phyloP scores from a whole-genome alignment of 169 alveolate genomes.

The Amoebophrya sp. region DNA sequence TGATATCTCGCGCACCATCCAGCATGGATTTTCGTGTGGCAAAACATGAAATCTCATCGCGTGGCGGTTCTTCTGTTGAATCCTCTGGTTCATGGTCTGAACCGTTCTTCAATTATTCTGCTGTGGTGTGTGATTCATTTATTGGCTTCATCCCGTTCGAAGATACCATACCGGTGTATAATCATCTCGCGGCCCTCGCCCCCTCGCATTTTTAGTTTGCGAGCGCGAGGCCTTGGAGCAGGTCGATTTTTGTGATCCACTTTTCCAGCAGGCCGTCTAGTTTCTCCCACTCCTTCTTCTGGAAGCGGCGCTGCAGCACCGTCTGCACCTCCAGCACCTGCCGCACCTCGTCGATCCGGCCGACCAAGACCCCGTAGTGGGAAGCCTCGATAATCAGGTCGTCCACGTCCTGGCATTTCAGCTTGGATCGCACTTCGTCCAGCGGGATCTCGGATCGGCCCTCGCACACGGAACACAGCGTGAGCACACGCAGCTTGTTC shows the following conservation, averaged over 20 bases:
- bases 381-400: not conserved
- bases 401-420: not conserved
- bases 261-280: not conserved
- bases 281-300: not conserved
- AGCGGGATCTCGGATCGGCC: not conserved
- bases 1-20: too few species aligned
- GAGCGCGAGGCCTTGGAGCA: too few species aligned
- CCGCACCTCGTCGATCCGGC: not conserved
- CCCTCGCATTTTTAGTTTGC: too few species aligned
- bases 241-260: not conserved
- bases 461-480: not conserved
- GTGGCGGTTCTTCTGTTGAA: too few species aligned
- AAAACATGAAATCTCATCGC: too few species aligned
- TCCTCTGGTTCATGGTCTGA: too few species aligned
- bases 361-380: not conserved
- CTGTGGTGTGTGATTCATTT: too few species aligned
- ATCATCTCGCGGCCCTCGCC: too few species aligned
- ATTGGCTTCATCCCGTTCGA: too few species aligned
- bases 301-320: not conserved
- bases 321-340: not conserved
- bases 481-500: not conserved
- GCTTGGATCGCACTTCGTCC: not conserved
- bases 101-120: too few species aligned
- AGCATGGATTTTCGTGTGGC: too few species aligned
- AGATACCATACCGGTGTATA: too few species aligned